Conservation (phyloP, 108 stramenopile genomes). For the Skeletonema potamos region DNA sequence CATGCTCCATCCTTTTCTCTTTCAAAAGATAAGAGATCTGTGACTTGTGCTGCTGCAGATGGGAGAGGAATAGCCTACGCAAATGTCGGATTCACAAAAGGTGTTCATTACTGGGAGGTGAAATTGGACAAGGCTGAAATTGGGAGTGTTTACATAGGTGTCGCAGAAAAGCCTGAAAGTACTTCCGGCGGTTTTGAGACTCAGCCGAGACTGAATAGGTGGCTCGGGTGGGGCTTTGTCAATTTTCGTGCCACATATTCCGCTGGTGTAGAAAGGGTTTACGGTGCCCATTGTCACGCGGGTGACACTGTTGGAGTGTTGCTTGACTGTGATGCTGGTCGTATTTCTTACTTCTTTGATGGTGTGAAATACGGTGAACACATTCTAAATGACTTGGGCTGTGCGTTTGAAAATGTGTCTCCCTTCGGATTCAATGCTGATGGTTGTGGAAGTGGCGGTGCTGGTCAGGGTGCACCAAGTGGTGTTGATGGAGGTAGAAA, state of each 20-base stretch:
- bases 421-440: slow-evolving; percentile 88
- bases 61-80: slow-evolving; percentile 80
- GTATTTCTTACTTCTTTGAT: slow-evolving; percentile 92
- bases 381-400: slow-evolving; percentile 92
- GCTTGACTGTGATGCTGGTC: slow-evolving; percentile 93
- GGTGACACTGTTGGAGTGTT: slow-evolving; percentile 94
- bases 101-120: slow-evolving; percentile 96
- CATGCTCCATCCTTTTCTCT: slow-evolving; percentile 73
- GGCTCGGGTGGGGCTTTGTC: slow-evolving; percentile 92
- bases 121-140: slow-evolving; percentile 91
- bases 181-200: slow-evolving; percentile 52
- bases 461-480: slow-evolving; percentile 84
- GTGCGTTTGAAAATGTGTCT: slow-evolving; percentile 90
- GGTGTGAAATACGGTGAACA: slow-evolving; percentile 96
- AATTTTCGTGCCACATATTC: slow-evolving; percentile 91
- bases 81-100: slow-evolving; percentile 82
- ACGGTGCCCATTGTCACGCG: slow-evolving; percentile 87
- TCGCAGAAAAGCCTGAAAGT: slow-evolving; percentile 85
- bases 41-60: slow-evolving; percentile 69
- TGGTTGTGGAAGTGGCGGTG: slow-evolving; percentile 85
- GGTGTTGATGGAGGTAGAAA: slow-evolving; percentile 67
- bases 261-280: slow-evolving; percentile 87
- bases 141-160: slow-evolving; percentile 92
- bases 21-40: slow-evolving; percentile 65
- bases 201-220: slow-evolving; percentile 66